Conservation (phyloP, 768 basidiomycete species). For the Mycena rosella region DNA sequence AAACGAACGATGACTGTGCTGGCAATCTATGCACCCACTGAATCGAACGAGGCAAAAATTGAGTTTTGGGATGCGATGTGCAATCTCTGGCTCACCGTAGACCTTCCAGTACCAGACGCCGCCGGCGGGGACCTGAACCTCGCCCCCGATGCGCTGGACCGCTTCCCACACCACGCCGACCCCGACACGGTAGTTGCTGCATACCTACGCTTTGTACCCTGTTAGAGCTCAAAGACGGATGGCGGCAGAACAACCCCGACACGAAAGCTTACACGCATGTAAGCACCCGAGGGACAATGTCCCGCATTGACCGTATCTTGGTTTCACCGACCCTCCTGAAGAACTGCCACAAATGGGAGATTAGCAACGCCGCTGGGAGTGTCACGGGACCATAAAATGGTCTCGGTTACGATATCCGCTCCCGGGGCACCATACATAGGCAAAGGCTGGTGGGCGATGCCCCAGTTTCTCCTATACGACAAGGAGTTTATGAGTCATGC, state of each 20-base stretch:
- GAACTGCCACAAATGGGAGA: slow-evolving; percentile 1
- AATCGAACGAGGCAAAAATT: too few species aligned
- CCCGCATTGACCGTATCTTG: background rate
- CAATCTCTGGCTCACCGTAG: too few species aligned
- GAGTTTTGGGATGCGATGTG: too few species aligned
- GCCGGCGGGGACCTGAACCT: too few species aligned
- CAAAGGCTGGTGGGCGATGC: background rate
- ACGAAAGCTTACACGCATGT: background rate
- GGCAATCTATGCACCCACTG: too few species aligned
- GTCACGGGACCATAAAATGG: background rate
- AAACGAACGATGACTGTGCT: too few species aligned
- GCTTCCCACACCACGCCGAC: too few species aligned
- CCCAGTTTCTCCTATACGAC: background rate
- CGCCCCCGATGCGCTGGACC: too few species aligned
- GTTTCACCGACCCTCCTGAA: background rate
- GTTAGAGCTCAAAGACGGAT: background rate
- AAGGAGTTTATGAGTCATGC: background rate
- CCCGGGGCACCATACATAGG: background rate
- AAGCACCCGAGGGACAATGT: background rate
- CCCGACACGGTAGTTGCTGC: too few species aligned
- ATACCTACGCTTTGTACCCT: background rate
- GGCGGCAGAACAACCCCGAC: background rate
- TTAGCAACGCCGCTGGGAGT: background rate
- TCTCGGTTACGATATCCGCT: background rate
- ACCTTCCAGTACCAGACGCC: too few species aligned